phyloP scores from a whole-genome alignment of 305 asterid species.

The Fraxinus sp. region DNA sequence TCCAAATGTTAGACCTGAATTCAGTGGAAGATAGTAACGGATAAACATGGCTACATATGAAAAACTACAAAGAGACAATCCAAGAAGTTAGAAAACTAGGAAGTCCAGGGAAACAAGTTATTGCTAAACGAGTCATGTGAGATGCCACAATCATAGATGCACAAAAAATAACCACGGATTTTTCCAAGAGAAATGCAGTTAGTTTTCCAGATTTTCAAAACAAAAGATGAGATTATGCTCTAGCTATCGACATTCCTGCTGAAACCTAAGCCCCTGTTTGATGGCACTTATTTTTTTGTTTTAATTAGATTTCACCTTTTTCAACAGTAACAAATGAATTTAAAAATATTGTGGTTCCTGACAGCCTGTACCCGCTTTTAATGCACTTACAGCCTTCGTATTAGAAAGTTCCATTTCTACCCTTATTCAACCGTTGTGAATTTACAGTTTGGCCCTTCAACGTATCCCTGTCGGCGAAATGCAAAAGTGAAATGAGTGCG shows the following conservation, averaged over 20 bases:
- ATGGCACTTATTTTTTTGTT: not conserved
- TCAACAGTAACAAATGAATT: not conserved
- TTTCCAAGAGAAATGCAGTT: not conserved
- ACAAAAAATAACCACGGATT: not conserved
- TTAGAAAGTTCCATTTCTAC: not conserved
- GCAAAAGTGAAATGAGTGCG: not conserved
- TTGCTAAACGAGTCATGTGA: not conserved
- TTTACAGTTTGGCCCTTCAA: no score
- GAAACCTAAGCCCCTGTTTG: not conserved
- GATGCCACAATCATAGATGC: not conserved
- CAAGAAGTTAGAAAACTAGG: conserved; percentile 2
- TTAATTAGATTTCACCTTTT: not conserved
- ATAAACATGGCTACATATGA: not conserved
- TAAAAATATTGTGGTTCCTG: not conserved
- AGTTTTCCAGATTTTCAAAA: not conserved
- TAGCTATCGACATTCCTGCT: not conserved
- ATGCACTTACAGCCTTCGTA: not conserved
- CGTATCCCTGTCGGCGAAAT: not conserved
- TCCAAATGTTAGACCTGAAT: not conserved
- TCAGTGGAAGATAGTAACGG: not conserved
- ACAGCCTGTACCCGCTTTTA: not conserved
- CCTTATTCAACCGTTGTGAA: not conserved
- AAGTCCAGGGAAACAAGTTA: not conserved
- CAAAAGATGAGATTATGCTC: not conserved
- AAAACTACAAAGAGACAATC: conserved; percentile 8